A percentile compares a stretch with the other conserved stretches of the same genome.
These are phyloP conservation scores for Amylostereum chailletii DNA, from an alignment of 1,284 basidiomycete genomes.

Conservation along the genomic window DNA sequence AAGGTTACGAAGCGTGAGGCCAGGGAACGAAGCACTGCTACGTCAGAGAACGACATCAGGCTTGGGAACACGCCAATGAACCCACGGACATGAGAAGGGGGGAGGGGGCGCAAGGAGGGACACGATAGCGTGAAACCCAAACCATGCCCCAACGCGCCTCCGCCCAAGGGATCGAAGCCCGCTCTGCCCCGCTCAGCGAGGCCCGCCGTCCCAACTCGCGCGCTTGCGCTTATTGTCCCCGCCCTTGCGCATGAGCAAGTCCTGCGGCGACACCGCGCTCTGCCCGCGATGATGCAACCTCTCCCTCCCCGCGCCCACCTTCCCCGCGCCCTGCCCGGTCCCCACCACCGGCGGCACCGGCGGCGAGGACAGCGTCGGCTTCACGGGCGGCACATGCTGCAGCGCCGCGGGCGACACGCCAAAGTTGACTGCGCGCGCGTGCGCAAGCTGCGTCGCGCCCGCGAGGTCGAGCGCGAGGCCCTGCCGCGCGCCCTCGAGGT, in stretches of 20 bases:
- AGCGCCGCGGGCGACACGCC: neutral
- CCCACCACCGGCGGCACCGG: neutral
- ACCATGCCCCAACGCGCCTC: no score
- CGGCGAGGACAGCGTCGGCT: neutral
- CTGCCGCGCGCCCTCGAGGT: neutral
- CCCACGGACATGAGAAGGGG: no score
- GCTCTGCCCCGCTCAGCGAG: no score
- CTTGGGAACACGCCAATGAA: no score
- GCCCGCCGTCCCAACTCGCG: constrained; percentile 60
- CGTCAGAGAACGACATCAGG: no score
- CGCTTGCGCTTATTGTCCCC: constrained; percentile 60
- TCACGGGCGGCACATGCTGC: neutral
- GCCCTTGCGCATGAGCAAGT: constrained; percentile 41
- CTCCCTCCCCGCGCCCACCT: neutral
- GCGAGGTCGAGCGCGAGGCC: constrained; percentile 8
- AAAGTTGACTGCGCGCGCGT: neutral
- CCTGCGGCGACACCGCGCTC: constrained; percentile 58
- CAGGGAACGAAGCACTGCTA: no score
- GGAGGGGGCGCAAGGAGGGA: no score
- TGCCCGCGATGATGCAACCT: constrained; percentile 47
- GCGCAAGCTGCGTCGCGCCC: constrained; percentile 6
- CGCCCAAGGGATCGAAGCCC: no score
- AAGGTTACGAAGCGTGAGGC: no score
- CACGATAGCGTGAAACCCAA: no score
- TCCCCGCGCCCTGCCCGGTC: neutral